A percentile compares a stretch with the other conserved stretches of the same genome.
Evolutionary conservation across 768 basidiomycete species (phyloP).

Genomic region (Termitomyces sp.): DNA sequence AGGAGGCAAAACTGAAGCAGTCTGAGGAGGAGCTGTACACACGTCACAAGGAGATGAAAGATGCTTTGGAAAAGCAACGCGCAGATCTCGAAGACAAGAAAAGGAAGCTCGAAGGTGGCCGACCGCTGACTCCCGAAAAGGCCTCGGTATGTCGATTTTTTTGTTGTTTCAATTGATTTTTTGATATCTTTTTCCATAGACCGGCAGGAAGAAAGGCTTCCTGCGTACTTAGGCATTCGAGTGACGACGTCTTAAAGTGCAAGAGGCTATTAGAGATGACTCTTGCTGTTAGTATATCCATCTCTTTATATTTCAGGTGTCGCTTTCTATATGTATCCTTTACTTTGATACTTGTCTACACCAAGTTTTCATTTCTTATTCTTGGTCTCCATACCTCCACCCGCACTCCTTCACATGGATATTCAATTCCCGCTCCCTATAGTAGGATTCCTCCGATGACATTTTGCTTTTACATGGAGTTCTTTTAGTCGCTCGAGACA

Average conservation of each 20-base stretch:
- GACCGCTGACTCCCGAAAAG: slow-evolving; percentile 95
- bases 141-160: slow-evolving; percentile 51
- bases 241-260: slow-evolving; percentile 17
- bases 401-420: slow-evolving; percentile 55
- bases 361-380: slow-evolving; percentile 30
- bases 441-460: slow-evolving; percentile 40
- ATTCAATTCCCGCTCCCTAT: slow-evolving; percentile 44
- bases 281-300: slow-evolving; percentile 23
- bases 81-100: slow-evolving; percentile 97
- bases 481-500: slow-evolving; percentile 27
- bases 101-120: slow-evolving; percentile 88
- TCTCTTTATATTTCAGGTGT: slow-evolving; percentile 17
- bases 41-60: slow-evolving; percentile 99
- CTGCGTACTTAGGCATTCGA: slow-evolving; percentile 48
- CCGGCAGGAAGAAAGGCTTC: slow-evolving; percentile 71
- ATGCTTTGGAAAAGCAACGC: slow-evolving; percentile 95
- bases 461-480: slow-evolving; percentile 39
- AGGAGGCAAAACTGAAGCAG: slow-evolving; percentile 98
- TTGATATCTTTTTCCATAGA: slow-evolving; percentile 27
- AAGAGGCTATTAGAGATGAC: slow-evolving; percentile 21
- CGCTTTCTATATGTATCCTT: slow-evolving; percentile 32
- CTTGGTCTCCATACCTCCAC: slow-evolving; percentile 45
- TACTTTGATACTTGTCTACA: slow-evolving; percentile 24
- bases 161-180: slow-evolving; percentile 4
- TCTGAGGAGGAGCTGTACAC: slow-evolving; percentile 99